Evolutionary conservation across 768 basidiomycete species (phyloP).

Genomic region (Goffeauzyma gilvescens): DNA sequence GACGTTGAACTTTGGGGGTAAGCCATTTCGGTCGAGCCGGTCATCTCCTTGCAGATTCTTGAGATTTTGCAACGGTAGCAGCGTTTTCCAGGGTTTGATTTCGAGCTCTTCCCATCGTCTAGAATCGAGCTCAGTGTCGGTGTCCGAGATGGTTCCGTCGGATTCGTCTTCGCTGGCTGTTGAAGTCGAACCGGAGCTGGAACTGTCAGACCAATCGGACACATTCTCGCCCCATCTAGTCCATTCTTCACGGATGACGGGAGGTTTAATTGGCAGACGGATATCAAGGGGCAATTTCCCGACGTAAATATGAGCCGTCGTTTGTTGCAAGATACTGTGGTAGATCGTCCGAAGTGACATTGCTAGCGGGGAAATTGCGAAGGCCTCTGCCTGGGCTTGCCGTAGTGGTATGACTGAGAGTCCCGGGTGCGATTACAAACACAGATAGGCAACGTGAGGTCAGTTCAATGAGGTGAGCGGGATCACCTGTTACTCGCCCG

Average conservation of each 20-base stretch:
- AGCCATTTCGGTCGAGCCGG: neutral
- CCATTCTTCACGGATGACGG: constrained; percentile 20
- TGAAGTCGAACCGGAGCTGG: too few relatives aligned
- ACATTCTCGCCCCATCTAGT: constrained; percentile 24
- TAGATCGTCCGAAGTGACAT: constrained; percentile 61
- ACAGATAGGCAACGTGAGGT: neutral
- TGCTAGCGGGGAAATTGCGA: constrained; percentile 52
- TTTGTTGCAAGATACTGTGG: constrained; percentile 53
- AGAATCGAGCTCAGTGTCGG: constrained; percentile 6
- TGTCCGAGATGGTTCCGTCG: constrained; percentile 14
- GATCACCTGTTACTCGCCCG: too few relatives aligned
- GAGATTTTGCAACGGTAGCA: constrained; percentile 54
- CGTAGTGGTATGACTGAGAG: constrained; percentile 23
- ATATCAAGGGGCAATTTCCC: constrained; percentile 64
- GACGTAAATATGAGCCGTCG: constrained; percentile 59
- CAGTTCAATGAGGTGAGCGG: neutral
- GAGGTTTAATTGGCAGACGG: constrained; percentile 65
- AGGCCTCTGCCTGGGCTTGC: constrained; percentile 36
- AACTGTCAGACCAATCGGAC: constrained; percentile 14
- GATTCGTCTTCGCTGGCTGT: too few relatives aligned
- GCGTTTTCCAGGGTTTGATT: constrained; percentile 77
- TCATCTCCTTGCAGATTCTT: constrained; percentile 38
- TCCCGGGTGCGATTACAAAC: too few relatives aligned
- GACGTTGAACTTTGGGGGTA: constrained; percentile 5
- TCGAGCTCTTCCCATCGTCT: constrained; percentile 58